Percentiles rank a stretch among this genome's conserved stretches.
phyloP scores from a whole-genome alignment of 2,329 filamentous ascomycete species.

The Herpotrichia juniperi region DNA sequence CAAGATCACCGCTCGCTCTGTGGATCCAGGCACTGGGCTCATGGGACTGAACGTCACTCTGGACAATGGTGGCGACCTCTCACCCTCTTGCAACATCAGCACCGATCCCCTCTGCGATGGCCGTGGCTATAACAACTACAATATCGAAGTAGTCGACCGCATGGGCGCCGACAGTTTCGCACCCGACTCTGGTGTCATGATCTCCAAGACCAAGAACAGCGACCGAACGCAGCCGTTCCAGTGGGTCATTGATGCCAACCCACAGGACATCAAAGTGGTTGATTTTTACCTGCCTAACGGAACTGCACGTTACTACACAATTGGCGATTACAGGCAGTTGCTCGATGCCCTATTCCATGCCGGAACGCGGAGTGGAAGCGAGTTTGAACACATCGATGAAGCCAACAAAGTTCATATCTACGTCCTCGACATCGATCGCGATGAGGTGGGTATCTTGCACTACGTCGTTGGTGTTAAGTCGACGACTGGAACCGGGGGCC shows the following conservation, averaged over 20 bases:
- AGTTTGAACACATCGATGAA: conserved; percentile 57
- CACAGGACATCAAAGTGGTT: conserved; percentile 57
- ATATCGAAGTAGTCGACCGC: conserved; percentile 60
- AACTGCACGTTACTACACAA: conserved; percentile 53
- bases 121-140: conserved; percentile 58
- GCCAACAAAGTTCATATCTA: conserved; percentile 59
- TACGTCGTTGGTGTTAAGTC: conserved; percentile 58
- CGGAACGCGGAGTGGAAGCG: conserved; percentile 57
- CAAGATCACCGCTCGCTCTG: conserved; percentile 55
- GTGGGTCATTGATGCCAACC: conserved; percentile 62
- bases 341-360: conserved; percentile 62
- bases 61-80: conserved; percentile 48
- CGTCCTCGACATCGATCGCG: conserved; percentile 52
- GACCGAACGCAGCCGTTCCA: conserved; percentile 56
- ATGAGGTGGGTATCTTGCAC: conserved; percentile 51
- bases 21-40: conserved; percentile 49
- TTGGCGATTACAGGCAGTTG: conserved; percentile 62
- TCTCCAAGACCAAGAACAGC: conserved; percentile 59
- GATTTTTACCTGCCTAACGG: conserved; percentile 60
- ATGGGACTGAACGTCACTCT: conserved; percentile 58
- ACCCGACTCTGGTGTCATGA: conserved; percentile 59
- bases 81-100: conserved; percentile 51
- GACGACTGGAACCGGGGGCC: conserved; percentile 43
- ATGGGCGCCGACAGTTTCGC: conserved; percentile 62
- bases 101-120: conserved; percentile 59